Conservation (phyloP, 2,329 filamentous ascomycete genomes). For the Raffaelea ambrosiae region DNA sequence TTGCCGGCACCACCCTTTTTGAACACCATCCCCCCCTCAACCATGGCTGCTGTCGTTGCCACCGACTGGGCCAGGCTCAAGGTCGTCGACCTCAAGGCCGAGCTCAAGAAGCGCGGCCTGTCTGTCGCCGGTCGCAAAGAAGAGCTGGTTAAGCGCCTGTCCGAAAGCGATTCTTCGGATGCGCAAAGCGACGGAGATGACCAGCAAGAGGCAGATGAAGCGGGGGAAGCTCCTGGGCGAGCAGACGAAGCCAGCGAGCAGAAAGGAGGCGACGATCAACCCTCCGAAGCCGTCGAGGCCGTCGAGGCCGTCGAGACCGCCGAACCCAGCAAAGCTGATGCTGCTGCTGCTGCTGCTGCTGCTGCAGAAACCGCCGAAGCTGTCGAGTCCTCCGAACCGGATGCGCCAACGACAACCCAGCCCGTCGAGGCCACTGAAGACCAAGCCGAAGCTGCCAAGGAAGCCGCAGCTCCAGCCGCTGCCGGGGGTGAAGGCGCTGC, state of each 20-base stretch:
- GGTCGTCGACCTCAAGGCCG: slow-evolving; percentile 65
- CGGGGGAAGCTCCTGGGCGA: not conserved
- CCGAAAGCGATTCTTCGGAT: slow-evolving; percentile 13
- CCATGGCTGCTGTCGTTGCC: slow-evolving; percentile 28
- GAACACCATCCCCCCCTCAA: not conserved
- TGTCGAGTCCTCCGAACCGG: not conserved
- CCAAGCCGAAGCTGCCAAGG: not conserved
- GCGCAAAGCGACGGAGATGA: not conserved
- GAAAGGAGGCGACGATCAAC: not conserved
- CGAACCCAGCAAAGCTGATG: too few relatives aligned
- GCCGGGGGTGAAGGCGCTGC: too few relatives aligned
- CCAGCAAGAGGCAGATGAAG: slow-evolving; percentile 6
- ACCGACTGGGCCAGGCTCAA: slow-evolving; percentile 53
- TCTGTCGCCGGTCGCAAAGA: slow-evolving; percentile 61
- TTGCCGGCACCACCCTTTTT: not conserved
- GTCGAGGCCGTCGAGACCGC: not conserved
- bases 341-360: too few relatives aligned
- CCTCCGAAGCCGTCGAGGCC: not conserved
- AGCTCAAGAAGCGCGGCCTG: slow-evolving; percentile 65
- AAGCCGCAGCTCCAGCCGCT: too few relatives aligned
- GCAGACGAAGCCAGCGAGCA: not conserved
- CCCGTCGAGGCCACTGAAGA: too few relatives aligned
- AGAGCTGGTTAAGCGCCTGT: slow-evolving; percentile 59
- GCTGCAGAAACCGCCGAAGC: not conserved
- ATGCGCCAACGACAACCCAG: too few relatives aligned